Base-by-base conservation (phyloP, 345 rosid genomes). In the Arabidopsis arenosa region DNA sequence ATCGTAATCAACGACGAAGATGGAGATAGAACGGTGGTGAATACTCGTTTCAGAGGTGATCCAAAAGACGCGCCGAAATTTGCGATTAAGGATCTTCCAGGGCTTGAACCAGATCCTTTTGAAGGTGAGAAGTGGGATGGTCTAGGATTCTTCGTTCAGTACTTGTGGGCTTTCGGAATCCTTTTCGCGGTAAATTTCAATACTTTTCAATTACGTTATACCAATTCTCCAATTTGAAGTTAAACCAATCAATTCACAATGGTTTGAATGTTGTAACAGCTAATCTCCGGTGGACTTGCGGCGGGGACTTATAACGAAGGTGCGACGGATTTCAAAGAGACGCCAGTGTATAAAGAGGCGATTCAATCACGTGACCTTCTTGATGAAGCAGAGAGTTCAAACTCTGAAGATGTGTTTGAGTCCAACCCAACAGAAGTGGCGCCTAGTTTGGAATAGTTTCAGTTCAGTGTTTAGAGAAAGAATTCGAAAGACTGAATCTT, bases 381-480 rank as follows among this genome's bases (percentile, higher is more conserved):
- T 17, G 97, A 92, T 73, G 96, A 85, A 75, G 90, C 96, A 0
- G 90, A 86, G 9, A 80, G 85, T 70, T 89, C 92, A 1, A 84
- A 70, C 71, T 76, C 96, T 1, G 97, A 94, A 74, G 97, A 93
- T 75, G 89, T 90, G 41, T 92, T 94, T 0, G 98, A 94, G 75
- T 90, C 95, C n/a, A 94, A 92, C 66, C 98, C 97, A n/a, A 92
- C 97, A 5, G 97, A 94, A 82, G 93, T 90, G 76, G 97, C 96
- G 2, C 97, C 96, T 68, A 88, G 93, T 81, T 85, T 90, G 88
- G 96, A 94, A 33, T 92, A 87, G 85, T 75, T 66, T 41, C 56
- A 57, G 70, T 35, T 69, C 51, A 54, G 35, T 61, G 47, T 68
- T 69, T 76, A 68, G 73, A 66, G 0, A 9, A 26, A 13, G 37